Percentiles rank a stretch among this genome's conserved stretches.
These are phyloP conservation scores for Hansenula anomala DNA, from an alignment of 1,139 yeast genomes.

Conservation along the genomic window DNA sequence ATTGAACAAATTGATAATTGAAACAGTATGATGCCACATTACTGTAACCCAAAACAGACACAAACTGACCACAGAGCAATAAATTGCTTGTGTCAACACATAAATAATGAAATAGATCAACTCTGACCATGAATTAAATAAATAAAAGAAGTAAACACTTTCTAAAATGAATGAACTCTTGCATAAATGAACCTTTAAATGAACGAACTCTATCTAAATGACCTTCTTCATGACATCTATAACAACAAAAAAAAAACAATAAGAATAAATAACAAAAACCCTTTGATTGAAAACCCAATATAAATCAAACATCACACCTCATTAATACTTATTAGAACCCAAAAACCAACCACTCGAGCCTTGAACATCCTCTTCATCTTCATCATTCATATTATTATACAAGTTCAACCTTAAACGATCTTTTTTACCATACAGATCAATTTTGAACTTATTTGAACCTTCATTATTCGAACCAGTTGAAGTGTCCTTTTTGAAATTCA, in stretches of 20 bases:
- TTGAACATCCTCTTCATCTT: not conserved
- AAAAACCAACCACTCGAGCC: constrained; percentile 3
- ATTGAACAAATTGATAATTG: no score
- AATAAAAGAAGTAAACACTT: no score
- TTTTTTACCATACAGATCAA: constrained; percentile 2
- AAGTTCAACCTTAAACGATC: constrained; percentile 3
- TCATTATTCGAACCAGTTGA: not conserved
- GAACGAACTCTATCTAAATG: no score
- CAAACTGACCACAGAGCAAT: no score
- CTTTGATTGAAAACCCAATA: not conserved
- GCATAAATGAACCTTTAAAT: no score
- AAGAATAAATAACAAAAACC: not conserved
- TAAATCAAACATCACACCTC: not conserved
- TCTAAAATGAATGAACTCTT: no score
- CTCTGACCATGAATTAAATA: no score
- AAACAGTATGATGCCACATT: no score
- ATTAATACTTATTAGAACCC: constrained; percentile 5
- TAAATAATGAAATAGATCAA: no score
- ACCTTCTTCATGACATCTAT: no score
- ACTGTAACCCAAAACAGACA: no score
- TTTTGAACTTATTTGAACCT: constrained; percentile 1
- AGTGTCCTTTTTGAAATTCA: not conserved
- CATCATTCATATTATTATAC: constrained; percentile 1
- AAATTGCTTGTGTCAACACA: no score
- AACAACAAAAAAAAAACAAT: not conserved